phyloP scores from a whole-genome alignment of 495 filamentous ascomycete genomes.

The Daldinia concentrica region DNA sequence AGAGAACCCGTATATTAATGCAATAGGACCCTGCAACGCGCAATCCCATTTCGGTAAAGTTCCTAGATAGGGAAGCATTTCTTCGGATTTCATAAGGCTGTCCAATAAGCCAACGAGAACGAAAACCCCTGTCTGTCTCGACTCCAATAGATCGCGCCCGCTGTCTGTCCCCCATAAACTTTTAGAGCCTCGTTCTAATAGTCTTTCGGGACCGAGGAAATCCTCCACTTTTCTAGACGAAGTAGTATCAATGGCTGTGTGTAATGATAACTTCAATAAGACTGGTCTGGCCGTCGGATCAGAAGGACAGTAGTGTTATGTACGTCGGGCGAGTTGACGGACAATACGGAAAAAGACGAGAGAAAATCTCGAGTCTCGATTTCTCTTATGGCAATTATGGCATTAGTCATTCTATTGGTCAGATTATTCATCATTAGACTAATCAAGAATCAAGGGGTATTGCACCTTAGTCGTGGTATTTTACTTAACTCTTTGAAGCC shows the following conservation, averaged over 20 bases:
- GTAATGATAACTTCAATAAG: background rate
- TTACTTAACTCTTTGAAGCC: background rate
- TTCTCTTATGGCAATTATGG: constrained; percentile 2
- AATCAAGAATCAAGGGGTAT: constrained; percentile 10
- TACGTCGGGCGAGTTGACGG: background rate
- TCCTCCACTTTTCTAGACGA: background rate
- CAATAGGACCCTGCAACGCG: constrained; percentile 27
- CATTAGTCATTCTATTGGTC: constrained; percentile 23
- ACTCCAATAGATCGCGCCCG: constrained; percentile 26
- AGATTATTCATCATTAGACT: constrained; percentile 28
- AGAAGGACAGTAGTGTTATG: background rate
- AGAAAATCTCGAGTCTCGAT: background rate
- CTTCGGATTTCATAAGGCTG: constrained; percentile 27
- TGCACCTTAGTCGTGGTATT: background rate
- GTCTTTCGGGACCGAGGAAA: constrained; percentile 33
- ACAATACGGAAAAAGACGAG: background rate
- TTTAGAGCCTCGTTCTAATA: constrained; percentile 20
- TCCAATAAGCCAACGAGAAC: constrained; percentile 26
- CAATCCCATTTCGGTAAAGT: constrained; percentile 11
- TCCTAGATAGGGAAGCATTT: background rate
- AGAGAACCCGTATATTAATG: background rate
- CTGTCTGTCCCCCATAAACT: constrained; percentile 1
- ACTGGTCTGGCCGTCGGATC: background rate
- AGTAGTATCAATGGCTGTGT: background rate
- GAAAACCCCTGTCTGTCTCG: constrained; percentile 10